Percentiles rank a stretch among this genome's conserved stretches.
Evolutionary conservation across 2,329 filamentous ascomycete genomes (phyloP).

Genomic region (Pseudogymnoascus pannorum): DNA sequence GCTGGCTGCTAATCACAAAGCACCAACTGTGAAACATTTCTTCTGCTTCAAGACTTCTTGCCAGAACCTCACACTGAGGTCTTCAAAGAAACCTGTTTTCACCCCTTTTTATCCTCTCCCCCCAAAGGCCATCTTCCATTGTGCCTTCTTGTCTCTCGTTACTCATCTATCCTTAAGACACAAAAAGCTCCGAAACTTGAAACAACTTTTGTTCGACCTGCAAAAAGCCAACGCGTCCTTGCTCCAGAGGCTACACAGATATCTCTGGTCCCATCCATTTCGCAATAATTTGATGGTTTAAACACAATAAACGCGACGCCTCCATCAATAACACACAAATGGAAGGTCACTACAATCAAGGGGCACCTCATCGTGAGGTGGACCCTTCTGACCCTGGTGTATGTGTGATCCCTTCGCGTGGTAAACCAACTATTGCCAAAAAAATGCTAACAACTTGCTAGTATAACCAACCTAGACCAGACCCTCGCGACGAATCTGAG

Average conservation of each 20-base stretch:
- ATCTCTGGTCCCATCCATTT: background rate
- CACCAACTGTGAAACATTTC: constrained; percentile 10
- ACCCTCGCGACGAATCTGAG: background rate
- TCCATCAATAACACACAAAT: constrained; percentile 8
- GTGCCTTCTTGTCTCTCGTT: background rate
- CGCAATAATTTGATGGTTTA: constrained; percentile 7
- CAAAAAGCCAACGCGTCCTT: background rate
- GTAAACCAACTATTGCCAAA: background rate
- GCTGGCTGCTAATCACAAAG: background rate
- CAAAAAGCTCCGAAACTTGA: background rate
- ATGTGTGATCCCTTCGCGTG: background rate
- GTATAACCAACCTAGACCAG: constrained; percentile 3
- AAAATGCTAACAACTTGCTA: background rate
- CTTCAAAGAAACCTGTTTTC: background rate
- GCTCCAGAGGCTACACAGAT: constrained; percentile 1
- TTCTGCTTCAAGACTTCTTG: constrained; percentile 7
- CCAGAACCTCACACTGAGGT: constrained; percentile 1
- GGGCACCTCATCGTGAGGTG: constrained; percentile 1
- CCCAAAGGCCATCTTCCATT: background rate
- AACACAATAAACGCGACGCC: constrained; percentile 4
- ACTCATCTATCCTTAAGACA: background rate
- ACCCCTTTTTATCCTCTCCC: background rate
- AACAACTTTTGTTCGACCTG: background rate
- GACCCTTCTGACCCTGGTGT: background rate
- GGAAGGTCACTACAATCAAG: constrained; percentile 2